Conservation (phyloP, 805 yeast genomes). For the Yamadazyma laniorum region DNA sequence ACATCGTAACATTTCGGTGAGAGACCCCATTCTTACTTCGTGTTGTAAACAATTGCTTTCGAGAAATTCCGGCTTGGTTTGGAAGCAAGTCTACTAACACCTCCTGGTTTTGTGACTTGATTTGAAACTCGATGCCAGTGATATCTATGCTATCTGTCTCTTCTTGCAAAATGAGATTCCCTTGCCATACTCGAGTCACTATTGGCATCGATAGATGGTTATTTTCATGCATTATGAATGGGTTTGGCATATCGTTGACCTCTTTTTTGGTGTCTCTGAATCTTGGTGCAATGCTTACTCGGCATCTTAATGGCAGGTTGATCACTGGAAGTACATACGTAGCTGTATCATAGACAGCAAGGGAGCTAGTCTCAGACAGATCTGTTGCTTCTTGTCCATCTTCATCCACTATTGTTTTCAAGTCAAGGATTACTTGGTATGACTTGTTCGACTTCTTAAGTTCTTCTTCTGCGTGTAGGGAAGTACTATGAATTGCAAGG, state of each 20-base stretch:
- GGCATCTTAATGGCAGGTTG: conserved; percentile 23
- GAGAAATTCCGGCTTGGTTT: not conserved
- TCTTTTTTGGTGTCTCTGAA: conserved; percentile 18
- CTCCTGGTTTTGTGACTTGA: conserved; percentile 28
- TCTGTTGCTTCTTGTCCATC: conserved; percentile 6
- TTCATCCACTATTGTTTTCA: conserved; percentile 25
- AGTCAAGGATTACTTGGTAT: conserved; percentile 17
- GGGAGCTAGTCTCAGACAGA: conserved; percentile 9
- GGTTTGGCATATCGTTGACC: conserved; percentile 34
- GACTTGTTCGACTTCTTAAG: conserved; percentile 12
- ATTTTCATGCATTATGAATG: conserved; percentile 27
- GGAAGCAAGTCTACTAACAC: conserved; percentile 19
- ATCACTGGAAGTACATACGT: conserved; percentile 22
- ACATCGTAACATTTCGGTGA: conserved; percentile 37
- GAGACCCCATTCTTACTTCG: conserved; percentile 37
- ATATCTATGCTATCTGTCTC: conserved; percentile 7
- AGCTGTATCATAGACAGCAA: conserved; percentile 24
- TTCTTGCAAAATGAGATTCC: conserved; percentile 14
- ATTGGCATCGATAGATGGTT: conserved; percentile 27
- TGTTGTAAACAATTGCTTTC: conserved; percentile 31
- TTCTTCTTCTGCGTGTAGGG: conserved; percentile 12
- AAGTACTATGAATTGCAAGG: conserved; percentile 23
- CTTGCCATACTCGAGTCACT: conserved; percentile 32
- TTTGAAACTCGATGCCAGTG: conserved; percentile 6
- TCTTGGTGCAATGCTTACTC: conserved; percentile 26